phyloP scores from a whole-genome alignment of 2,329 filamentous ascomycete species.

The Fusarium pilosicola region DNA sequence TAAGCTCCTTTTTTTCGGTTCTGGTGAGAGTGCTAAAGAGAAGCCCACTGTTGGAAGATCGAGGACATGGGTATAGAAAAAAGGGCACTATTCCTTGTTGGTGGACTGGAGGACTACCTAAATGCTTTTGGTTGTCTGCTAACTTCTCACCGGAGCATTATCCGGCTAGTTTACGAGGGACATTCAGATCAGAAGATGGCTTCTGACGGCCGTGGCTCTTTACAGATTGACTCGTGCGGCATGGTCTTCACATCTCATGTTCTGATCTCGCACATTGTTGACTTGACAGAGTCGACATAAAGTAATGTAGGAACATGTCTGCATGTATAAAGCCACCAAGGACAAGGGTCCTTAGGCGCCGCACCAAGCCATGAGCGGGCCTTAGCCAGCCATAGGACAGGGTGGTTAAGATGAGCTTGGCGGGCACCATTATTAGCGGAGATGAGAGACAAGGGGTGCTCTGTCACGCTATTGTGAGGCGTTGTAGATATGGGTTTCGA shows the following conservation, averaged over 20 bases:
- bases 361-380: slow-evolving; percentile 38
- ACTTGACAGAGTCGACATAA: slow-evolving; percentile 10
- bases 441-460: slow-evolving; percentile 41
- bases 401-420: slow-evolving; percentile 46
- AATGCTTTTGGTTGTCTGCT: background rate
- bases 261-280: slow-evolving; percentile 7
- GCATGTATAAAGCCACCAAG: background rate
- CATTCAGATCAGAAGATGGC: background rate
- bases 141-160: background rate
- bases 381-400: slow-evolving; percentile 34
- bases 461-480: slow-evolving; percentile 29
- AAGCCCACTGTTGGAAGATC: slow-evolving; percentile 18
- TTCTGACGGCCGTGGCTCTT: background rate
- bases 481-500: background rate
- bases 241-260: background rate
- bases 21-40: slow-evolving; percentile 12
- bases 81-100: slow-evolving; percentile 21
- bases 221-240: background rate
- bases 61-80: slow-evolving; percentile 23
- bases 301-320: slow-evolving; percentile 20
- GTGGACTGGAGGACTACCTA: slow-evolving; percentile 14
- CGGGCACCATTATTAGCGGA: slow-evolving; percentile 47
- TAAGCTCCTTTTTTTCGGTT: slow-evolving; percentile 9
- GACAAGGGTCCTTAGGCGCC: slow-evolving; percentile 40
- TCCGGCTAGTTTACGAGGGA: background rate